Conservation (phyloP, 306 rosid genomes). For the Castanopsis chinensis region DNA sequence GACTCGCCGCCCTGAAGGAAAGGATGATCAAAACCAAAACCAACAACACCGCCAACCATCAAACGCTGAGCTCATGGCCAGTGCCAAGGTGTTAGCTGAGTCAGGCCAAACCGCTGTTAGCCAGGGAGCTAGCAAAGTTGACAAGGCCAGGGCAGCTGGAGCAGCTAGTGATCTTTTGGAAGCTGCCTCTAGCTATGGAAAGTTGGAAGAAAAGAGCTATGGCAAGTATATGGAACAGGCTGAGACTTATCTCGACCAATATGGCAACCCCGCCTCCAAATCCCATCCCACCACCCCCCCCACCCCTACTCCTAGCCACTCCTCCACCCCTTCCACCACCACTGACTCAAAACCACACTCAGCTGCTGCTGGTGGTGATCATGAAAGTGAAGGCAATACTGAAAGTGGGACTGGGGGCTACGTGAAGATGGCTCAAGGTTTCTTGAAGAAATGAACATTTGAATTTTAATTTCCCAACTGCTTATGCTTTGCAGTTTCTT, state of each 20-base stretch:
- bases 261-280: neutral
- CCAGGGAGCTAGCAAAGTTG: constrained; percentile 16
- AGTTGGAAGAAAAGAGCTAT: constrained; percentile 21
- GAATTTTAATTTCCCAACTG: neutral
- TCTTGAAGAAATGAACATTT: constrained; percentile 13
- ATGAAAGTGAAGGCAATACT: neutral
- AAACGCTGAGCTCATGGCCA: constrained; percentile 17
- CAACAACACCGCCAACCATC: neutral
- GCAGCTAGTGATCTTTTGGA: constrained; percentile 24
- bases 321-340: too few species aligned
- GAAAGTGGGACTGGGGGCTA: constrained; percentile 21
- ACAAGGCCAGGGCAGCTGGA: constrained; percentile 21
- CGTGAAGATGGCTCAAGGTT: constrained; percentile 31
- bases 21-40: neutral
- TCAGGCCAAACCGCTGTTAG: neutral
- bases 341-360: neutral
- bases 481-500: neutral
- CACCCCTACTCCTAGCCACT: too few species aligned
- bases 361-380: neutral
- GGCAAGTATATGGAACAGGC: constrained; percentile 25
- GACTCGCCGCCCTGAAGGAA: too few species aligned
- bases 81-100: constrained; percentile 29
- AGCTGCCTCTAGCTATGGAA: constrained; percentile 23
- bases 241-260: constrained; percentile 23
- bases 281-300: neutral